Evolutionary conservation across 306 rosid genomes (phyloP), one percentile per base, ranked within the genome.

Genomic region (Lathyrus tuberosus): DNA sequence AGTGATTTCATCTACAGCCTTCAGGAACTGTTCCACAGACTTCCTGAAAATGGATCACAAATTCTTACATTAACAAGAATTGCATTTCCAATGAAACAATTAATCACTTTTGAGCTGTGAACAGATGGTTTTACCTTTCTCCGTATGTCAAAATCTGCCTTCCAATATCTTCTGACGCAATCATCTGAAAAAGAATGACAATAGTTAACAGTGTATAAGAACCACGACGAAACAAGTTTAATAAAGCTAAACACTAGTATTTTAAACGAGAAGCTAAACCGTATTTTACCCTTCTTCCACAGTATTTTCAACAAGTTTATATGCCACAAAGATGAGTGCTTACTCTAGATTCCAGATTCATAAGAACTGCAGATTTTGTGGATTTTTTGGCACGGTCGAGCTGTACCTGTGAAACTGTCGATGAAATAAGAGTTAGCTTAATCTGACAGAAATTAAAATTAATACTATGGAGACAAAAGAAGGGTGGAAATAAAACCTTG

Each of bases 311-410:
- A 13, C 11, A 1, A 13, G 20, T 44, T 14, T 13, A 44, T 2
- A 49, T 71, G 74, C 11, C 26, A 8, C 42, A 28, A n/a, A 65
- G 46, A 65, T 2, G 74, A 60, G 63, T 48, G 67, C 77, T 54
- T 89, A 95, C 99, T 81, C 97, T 83, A 59, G 99, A 95, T 75
- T 95, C 99, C 62, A 95, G 87, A 78, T 95, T 95, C 99, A 95
- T 95, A 62, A 95, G 81, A 81, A 95, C 88, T 42, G 99, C 99
- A 38, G 97, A 83, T 74, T 89, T 95, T 37, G 99, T 95, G 62
- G 96, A 67, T 79, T 84, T 74, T 72, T 91, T 95, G 68, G 99
- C 99, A 30, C 99, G 96, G 65, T 84, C 81, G 61, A 95, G 97
- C 83, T 95, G 95, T 51, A 66, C 81, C 78, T 86, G 84, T 13